Base-by-base conservation (phyloP, 352 stramenopile genomes). In the Pythium aristosporum region DNA sequence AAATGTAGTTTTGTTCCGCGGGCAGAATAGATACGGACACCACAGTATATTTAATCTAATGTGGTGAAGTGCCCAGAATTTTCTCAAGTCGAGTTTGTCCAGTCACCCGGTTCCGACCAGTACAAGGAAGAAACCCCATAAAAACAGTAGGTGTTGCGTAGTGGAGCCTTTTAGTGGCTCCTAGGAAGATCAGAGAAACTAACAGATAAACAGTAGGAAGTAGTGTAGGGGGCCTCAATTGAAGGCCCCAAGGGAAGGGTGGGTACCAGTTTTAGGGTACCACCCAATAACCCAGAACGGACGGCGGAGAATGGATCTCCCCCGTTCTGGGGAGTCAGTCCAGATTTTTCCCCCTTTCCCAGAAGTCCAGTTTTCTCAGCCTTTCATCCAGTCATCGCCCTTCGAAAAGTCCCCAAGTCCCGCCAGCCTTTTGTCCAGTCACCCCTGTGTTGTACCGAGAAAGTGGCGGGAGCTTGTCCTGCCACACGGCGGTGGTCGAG, bases 231-330 rank as follows among this genome's bases (percentile, higher is more conserved):
- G 11, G 16, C 43, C 20, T 49, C 11, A 25, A 28, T 49, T 49
- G 43, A 49, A 10, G 43, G 8, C 18, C 43, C 43, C 23, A 28
- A 28, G 4, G 25, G 25, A 28, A 4, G 43, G 16, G 43, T 43
- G 2, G 37, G 37, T 6, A 12, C 43, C 43, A 28, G 3, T 25
- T 28, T 25, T 49, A 49, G 43, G 20, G 43, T 16, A 6, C 43
- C 43, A 49, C 43, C 43, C 43, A 49, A 49, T 49, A 49, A 49
- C 43, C 43, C 43, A 49, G 43, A n/a, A n/a, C 7, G 42, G n/a
- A n/a, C n/a, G 7, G 15, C 4, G 12, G 13, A 23, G 42, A 21
- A 3, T 9, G 4, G 28, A 12, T 12, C 16, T 49, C 43, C 43
- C 43, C 12, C 43, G 15, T 28, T 23, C 43, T 28, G 43, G 20